Evolutionary conservation across 192 early-diverging fungal genomes (phyloP).

Genomic region (Coemansia sp.): DNA sequence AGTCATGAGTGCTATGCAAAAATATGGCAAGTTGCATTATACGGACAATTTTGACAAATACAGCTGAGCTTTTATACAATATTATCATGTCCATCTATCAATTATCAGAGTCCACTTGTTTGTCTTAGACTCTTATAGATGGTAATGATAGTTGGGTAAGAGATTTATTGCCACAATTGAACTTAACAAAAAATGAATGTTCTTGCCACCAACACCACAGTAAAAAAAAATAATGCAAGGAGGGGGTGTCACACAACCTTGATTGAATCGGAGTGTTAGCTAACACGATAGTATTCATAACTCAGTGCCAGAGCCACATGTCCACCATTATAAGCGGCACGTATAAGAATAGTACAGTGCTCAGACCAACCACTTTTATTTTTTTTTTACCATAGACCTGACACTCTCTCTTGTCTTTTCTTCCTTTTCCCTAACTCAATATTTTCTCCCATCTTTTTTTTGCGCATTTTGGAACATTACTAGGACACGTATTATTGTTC

Average conservation of each 20-base stretch:
- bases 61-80: neutral
- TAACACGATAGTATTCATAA: neutral
- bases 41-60: constrained; percentile 3
- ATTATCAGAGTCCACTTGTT: neutral
- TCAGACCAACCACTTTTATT: neutral
- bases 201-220: neutral
- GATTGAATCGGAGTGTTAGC: neutral
- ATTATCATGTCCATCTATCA: neutral
- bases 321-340: neutral
- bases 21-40: neutral
- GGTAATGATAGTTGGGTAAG: neutral
- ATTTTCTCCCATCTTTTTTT: too few relatives aligned
- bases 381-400: neutral
- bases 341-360: neutral
- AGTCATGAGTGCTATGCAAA: neutral
- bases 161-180: neutral
- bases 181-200: neutral
- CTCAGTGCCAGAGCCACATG: neutral
- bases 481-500: neutral
- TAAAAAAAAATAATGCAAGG: neutral
- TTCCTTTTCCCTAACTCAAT: too few relatives aligned
- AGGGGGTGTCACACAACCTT: neutral
- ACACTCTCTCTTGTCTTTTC: neutral
- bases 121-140: neutral
- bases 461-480: neutral